A percentile compares a stretch with the other conserved stretches of the same genome.
These are phyloP conservation scores for Annulohypoxylon maeteangense DNA, from an alignment of 495 filamentous ascomycete genomes.

Conservation along the genomic window DNA sequence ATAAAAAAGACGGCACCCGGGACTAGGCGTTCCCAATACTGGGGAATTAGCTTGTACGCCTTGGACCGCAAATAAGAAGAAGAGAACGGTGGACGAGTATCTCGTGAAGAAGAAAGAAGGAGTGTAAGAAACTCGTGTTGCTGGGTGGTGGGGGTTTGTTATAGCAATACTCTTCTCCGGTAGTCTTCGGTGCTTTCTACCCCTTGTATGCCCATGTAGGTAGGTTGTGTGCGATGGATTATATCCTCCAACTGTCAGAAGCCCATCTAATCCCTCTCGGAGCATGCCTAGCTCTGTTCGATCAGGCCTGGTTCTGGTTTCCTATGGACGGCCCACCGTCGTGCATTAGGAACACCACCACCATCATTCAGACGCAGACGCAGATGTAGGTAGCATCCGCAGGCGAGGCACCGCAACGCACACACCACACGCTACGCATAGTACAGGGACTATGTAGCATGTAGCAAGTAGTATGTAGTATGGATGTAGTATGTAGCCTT, in stretches of 20 bases:
- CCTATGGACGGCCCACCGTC: conserved; percentile 41
- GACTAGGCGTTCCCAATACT: conserved; percentile 66
- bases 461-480: not conserved
- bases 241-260: conserved; percentile 22
- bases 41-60: conserved; percentile 68
- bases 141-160: conserved; percentile 56
- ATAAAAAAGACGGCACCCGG: conserved; percentile 64
- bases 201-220: conserved; percentile 13
- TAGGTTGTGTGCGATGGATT: conserved; percentile 10
- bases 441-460: not conserved
- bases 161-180: conserved; percentile 49
- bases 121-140: conserved; percentile 61
- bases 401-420: conserved; percentile 33
- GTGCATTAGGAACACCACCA: conserved; percentile 45
- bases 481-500: not conserved
- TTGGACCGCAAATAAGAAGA: conserved; percentile 61
- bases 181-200: conserved; percentile 23
- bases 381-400: conserved; percentile 35
- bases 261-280: conserved; percentile 31
- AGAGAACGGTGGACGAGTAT: conserved; percentile 59
- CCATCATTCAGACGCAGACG: not conserved
- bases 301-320: conserved; percentile 35
- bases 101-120: conserved; percentile 60
- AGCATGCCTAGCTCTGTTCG: conserved; percentile 41
- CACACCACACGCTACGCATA: not conserved